These are phyloP conservation scores for Cercospora sesami DNA, from an alignment of 2,329 filamentous ascomycete species.

Conservation along the genomic window DNA sequence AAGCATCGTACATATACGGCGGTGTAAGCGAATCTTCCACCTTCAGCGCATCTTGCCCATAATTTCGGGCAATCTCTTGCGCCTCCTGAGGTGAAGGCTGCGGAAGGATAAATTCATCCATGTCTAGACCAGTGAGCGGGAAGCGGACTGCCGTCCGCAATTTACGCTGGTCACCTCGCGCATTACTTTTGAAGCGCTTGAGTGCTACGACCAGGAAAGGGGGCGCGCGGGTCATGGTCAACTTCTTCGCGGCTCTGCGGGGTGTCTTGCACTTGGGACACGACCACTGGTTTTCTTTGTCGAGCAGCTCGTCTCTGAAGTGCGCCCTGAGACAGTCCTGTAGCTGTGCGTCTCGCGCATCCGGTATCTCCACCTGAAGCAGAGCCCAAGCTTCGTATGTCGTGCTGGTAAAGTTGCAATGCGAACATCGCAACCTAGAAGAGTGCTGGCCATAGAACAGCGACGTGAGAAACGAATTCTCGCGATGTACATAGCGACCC, in stretches of 20 bases:
- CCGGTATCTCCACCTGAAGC: slow-evolving; percentile 69
- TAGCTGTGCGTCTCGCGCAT: slow-evolving; percentile 60
- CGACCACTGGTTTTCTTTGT: slow-evolving; percentile 66
- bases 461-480: slow-evolving; percentile 77
- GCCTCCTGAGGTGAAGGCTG: slow-evolving; percentile 42
- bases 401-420: slow-evolving; percentile 63
- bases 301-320: slow-evolving; percentile 65
- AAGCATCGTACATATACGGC: slow-evolving; percentile 78
- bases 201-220: slow-evolving; percentile 76
- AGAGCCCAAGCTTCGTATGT: slow-evolving; percentile 71
- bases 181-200: slow-evolving; percentile 64
- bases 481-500: slow-evolving; percentile 67
- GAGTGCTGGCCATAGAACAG: slow-evolving; percentile 75
- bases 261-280: slow-evolving; percentile 73
- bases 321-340: slow-evolving; percentile 70
- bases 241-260: slow-evolving; percentile 67
- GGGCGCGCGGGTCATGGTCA: slow-evolving; percentile 75
- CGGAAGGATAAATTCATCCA: slow-evolving; percentile 61
- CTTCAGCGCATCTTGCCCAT: slow-evolving; percentile 40
- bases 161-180: slow-evolving; percentile 62
- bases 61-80: slow-evolving; percentile 36
- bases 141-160: slow-evolving; percentile 72
- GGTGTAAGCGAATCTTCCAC: slow-evolving; percentile 43
- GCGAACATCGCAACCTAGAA: slow-evolving; percentile 61
- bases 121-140: slow-evolving; percentile 68